Evolutionary conservation across 2,329 filamentous ascomycete genomes (phyloP), one percentile per base, ranked within the genome.

Genomic region (Westerdykella sp.): DNA sequence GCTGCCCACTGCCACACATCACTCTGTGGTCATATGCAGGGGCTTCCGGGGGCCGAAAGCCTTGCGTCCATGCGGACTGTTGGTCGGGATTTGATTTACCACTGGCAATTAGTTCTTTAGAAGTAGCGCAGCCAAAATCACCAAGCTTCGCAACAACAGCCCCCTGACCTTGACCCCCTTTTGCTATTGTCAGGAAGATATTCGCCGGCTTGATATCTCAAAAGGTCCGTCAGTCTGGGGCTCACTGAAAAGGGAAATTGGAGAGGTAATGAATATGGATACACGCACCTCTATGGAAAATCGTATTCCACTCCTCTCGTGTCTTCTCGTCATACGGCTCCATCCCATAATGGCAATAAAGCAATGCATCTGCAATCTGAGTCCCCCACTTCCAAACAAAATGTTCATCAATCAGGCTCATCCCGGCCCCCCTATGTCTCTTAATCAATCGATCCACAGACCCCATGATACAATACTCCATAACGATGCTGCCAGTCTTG

Each of bases 61-160:
- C 25, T 28, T 2, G 18, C 25, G 25, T 28, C 25, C 25, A 28
- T 28, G 25, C 25, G 7, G 9, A 28, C 25, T 28, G 25, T 28
- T 28, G 7, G 9, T 4, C 9, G 7, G 18, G 25, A 10, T 28
- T 10, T 10, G 11, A 28, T 12, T 28, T 28, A 10, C 25, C 25
- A 28, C 25, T 28, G 25, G 9, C 9, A 7, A 28, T 28, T 7
- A 28, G 3, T 28, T 28, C 25, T 28, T 28, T 12, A 12, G 25
- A 28, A 28, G 9, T 10, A 9, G 25, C 25, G 25, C 25, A 10
- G 4, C 55, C 52, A 36, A 56, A 56, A 37, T 56, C 53, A 2
- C 45, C 50, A 10, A 58, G 49, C 30, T 53, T 53, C 4, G 46
- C 49, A 14, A 57, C 39, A 25, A 56, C 37, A 23, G 42, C 35